Percentiles rank a stretch among this genome's conserved stretches.
Evolutionary conservation across 1,284 basidiomycete genomes (phyloP).

Genomic region (Sanghuangporus sanghuang): DNA sequence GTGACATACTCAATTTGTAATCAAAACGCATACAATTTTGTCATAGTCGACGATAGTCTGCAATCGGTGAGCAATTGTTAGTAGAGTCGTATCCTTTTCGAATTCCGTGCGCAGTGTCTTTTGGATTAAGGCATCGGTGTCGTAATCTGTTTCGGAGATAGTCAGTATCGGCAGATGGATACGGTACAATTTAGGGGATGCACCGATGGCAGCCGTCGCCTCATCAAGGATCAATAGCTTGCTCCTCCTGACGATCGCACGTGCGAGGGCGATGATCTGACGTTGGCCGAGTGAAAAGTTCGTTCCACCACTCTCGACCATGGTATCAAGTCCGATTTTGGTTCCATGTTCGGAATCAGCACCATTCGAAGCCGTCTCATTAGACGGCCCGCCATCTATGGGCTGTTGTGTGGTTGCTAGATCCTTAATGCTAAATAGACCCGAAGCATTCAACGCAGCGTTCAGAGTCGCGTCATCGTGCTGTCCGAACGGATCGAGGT

Average conservation of each 20-base stretch:
- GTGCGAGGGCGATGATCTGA: slow-evolving; percentile 43
- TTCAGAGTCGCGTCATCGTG: slow-evolving; percentile 45
- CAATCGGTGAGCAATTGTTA: slow-evolving; percentile 33
- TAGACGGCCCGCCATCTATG: slow-evolving; percentile 31
- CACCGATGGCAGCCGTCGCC: slow-evolving; percentile 25
- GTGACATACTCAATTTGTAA: not conserved
- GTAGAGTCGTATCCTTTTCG: slow-evolving; percentile 26
- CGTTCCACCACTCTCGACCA: slow-evolving; percentile 12
- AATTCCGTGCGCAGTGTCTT: slow-evolving; percentile 21
- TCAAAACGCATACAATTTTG: slow-evolving; percentile 23
- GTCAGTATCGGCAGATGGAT: not conserved
- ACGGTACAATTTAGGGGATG: slow-evolving; percentile 25
- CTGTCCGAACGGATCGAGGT: slow-evolving; percentile 37
- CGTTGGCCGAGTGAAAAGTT: slow-evolving; percentile 18
- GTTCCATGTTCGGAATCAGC: slow-evolving; percentile 21
- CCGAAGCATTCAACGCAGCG: slow-evolving; percentile 41
- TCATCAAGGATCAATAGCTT: slow-evolving; percentile 31
- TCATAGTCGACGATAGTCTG: slow-evolving; percentile 33
- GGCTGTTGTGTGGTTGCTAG: not conserved
- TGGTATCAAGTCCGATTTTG: slow-evolving; percentile 11
- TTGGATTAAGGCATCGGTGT: slow-evolving; percentile 22
- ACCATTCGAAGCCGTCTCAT: slow-evolving; percentile 40
- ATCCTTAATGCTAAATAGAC: slow-evolving; percentile 27
- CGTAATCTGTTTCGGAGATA: slow-evolving; percentile 16
- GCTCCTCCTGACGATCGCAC: slow-evolving; percentile 27